Base-by-base conservation (phyloP, 371 early-diverging fungal species). In the Mortierella sp. region DNA sequence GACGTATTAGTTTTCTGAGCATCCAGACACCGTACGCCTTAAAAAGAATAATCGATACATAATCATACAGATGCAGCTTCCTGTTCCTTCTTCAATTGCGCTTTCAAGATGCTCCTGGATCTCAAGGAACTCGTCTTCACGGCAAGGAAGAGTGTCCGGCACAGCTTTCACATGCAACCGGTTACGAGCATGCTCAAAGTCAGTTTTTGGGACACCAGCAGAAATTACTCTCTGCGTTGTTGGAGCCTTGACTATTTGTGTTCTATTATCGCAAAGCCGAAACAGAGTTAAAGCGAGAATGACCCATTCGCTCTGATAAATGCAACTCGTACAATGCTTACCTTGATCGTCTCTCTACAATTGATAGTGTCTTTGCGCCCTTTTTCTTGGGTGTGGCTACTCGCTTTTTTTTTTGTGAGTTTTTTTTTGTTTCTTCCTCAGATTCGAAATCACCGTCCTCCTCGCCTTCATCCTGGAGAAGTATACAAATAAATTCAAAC, bases 61-160 rank as follows among this genome's bases (percentile, higher is more conserved):
- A 48, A 7, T 11, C 89, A 72, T 87, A 93, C 94, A 97, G 41
- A 97, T 86, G 74, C 97, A 97, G 61, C 90, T 88, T 41, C 97
- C 97, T 4, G 87, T 88, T 33, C 92, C 90, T 67, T 95, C 92
- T 58, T 92, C 89, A 16, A 98, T 88, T 0, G 96, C 94, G 41
- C 85, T 85, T 69, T 92, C 88, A 4, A 98, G 74, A 28, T 91
- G 87, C 2, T 86, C 90, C 72, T 91, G 88, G 24, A 98, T 92
- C 45, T 91, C 89, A 22, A 87, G 87, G 87, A 94, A 96, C 84
- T 98, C 97, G 10, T 89, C 87, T 81, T 98, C 98, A 7, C 98
- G 90, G 65, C 98, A 95, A 6, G 98, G 98, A 33, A 98, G 86
- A 9, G 90, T 84, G 32, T 96, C 93, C 6, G 99, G 99, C 1